phyloP scores from a whole-genome alignment of 805 yeast species.

The Teunomyces panamensis region DNA sequence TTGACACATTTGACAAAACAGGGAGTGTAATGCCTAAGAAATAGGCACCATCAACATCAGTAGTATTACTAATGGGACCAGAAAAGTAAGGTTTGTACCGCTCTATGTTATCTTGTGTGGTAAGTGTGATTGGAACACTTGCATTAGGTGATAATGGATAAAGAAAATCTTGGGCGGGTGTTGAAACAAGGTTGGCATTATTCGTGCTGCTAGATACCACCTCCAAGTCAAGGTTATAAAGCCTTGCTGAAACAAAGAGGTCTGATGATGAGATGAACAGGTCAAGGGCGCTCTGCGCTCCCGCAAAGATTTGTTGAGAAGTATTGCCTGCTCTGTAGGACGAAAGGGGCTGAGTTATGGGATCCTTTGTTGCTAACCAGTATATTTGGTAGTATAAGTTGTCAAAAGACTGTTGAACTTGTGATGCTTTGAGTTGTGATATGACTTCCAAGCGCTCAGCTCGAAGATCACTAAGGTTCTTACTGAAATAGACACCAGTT shows the following conservation, averaged over 20 bases:
- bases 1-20: constrained; percentile 69
- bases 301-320: constrained; percentile 41
- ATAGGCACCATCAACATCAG: constrained; percentile 33
- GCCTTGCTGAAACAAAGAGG: constrained; percentile 57
- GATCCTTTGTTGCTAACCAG: constrained; percentile 60
- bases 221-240: constrained; percentile 60
- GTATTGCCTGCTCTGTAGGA: constrained; percentile 72
- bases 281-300: constrained; percentile 46
- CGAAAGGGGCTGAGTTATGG: constrained; percentile 58
- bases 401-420: constrained; percentile 65
- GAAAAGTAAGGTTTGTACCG: constrained; percentile 38
- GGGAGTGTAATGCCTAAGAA: constrained; percentile 78
- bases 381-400: constrained; percentile 65
- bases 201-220: constrained; percentile 41
- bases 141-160: constrained; percentile 51
- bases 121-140: constrained; percentile 42
- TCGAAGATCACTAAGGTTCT: constrained; percentile 57
- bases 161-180: constrained; percentile 32
- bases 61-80: constrained; percentile 59
- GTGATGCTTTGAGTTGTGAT: constrained; percentile 78
- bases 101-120: not conserved
- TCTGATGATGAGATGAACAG: constrained; percentile 65
- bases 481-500: constrained; percentile 68
- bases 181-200: constrained; percentile 22
- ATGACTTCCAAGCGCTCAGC: constrained; percentile 73